A percentile compares a stretch with the other conserved stretches of the same genome.
phyloP scores from a whole-genome alignment of 208 protist genomes.

The Angomonas deanei region DNA sequence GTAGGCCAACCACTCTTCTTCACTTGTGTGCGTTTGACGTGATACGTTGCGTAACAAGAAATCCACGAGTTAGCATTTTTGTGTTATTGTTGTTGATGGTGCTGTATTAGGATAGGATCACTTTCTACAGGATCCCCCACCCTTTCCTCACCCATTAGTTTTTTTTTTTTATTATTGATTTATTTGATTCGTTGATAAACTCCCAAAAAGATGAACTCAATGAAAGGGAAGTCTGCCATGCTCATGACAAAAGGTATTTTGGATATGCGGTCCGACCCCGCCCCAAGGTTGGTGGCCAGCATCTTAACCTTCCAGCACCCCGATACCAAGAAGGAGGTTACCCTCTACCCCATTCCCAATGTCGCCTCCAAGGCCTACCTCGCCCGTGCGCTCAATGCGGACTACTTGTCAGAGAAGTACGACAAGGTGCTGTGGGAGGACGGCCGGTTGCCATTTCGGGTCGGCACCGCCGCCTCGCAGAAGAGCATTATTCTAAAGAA shows the following conservation, averaged over 20 bases:
- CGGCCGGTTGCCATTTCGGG: slow-evolving; percentile 66
- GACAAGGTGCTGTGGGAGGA: slow-evolving; percentile 83
- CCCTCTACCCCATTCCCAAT: slow-evolving; percentile 72
- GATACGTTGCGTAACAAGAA: background rate
- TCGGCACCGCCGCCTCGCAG: slow-evolving; percentile 26
- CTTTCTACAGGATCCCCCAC: background rate
- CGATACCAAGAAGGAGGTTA: slow-evolving; percentile 65
- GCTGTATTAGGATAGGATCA: no score
- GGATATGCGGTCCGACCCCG: slow-evolving; percentile 64
- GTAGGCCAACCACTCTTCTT: slow-evolving; percentile 68
- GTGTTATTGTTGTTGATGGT: no score
- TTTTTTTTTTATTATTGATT: slow-evolving; percentile 2
- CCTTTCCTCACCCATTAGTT: background rate
- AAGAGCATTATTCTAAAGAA: slow-evolving; percentile 36
- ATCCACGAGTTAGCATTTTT: no score
- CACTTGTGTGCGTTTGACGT: slow-evolving; percentile 6
- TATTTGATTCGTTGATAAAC: background rate
- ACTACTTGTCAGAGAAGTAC: slow-evolving; percentile 27
- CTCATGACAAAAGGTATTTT: slow-evolving; percentile 83
- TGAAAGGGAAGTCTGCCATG: slow-evolving; percentile 65
- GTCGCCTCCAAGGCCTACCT: slow-evolving; percentile 66
- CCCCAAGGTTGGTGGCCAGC: slow-evolving; percentile 51
- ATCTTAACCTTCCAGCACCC: slow-evolving; percentile 65
- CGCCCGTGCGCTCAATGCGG: slow-evolving; percentile 37
- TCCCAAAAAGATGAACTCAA: slow-evolving; percentile 26